Evolutionary conservation across 2,329 filamentous ascomycete species (phyloP), one percentile per base, ranked within the genome.

Genomic region (Nothophoma quercina): DNA sequence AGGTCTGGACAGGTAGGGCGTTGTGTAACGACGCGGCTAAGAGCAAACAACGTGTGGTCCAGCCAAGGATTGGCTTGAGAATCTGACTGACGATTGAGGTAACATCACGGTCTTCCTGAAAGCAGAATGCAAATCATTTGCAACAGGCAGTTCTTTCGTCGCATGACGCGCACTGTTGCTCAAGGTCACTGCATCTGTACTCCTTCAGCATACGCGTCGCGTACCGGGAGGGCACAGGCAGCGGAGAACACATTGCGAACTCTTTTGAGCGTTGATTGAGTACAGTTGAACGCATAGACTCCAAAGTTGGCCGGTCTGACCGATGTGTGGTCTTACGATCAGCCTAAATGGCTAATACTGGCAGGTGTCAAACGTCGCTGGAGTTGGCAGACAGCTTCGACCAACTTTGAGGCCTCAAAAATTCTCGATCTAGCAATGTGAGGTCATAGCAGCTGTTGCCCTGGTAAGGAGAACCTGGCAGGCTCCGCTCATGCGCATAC

Each of bases 21-120:
- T 62, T 54, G 60, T 67, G 64, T 50, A 60, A 67, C 61, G 55
- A 52, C 48, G 45, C 62, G 48, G 51, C 40, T 56, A 33, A 39
- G 26, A 34, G 25, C 36, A 41, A 28, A 29, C 16, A 36, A 16
- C 16, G 19, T 38, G 43, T 43, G 10, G 19, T 26, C n/a, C 32
- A 26, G 35, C 26, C 50, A 33, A 33, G 39, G 50, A 39, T 38
- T 29, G 26, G 38, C 43, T 19, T 44, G 33, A 34, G 7, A 7
- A 21, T 7, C n/a, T 21, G 15, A 34, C 21, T 26, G 50, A 21
- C 39, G 23, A 33, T 22, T 35, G 32, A 32, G 32, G 26, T 32
- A 43, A 28, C 26, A 36, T 43, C 28, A 34, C 6, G 22, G 28
- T 21, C 29, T 28, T 28, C 19, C 25, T 34, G 45, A 10, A 32